Base-by-base conservation (phyloP, 1,139 yeast species). In the Magnusiomyces suaveolens region DNA sequence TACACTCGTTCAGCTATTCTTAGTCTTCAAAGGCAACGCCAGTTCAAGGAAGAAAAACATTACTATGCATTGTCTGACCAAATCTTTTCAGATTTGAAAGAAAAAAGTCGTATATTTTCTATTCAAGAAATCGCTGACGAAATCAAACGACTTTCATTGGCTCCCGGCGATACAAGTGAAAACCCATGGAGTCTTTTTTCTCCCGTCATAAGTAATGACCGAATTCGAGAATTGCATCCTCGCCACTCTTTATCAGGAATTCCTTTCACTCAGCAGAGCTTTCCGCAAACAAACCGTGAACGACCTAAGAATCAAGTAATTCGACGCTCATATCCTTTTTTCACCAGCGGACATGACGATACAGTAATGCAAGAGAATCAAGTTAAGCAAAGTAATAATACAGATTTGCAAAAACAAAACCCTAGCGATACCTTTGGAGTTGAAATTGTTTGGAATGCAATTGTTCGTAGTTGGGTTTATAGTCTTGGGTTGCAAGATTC, bases 61-160 rank as follows among this genome's bases (percentile, higher is more conserved):
- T 63, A 61, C 50, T 63, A 63, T 52, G 61, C 61, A 20, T 53
- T 63, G 46, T 62, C 62, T 16, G 63, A 62, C 23, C 57, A 58
- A 41, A 55, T 60, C 12, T 61, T 60, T 46, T 25, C 56, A 3
- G 58, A 54, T 32, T 23, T 56, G 33, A 52, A 54, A 29, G 52
- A 56, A 52, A 56, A 56, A 48, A 56, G 58, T 50, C 52, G 53
- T 10, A 48, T 18, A 14, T 56, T 54, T 50, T 54, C 60, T 1
- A 51, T 59, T 10, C 56, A 54, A 12, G 56, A 57, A 21, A 51
- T 60, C 16, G 52, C 62, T 0, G 56, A 58, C 10, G 57, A 56
- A 16, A 54, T 60, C 20, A 55, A 54, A 26, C 46, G 55, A 33
- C 52, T 54, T 6, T 53, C 57, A 24, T 21, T 58, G 29, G 43